Evolutionary conservation across 2,329 filamentous ascomycete genomes (phyloP), one percentile per base, ranked within the genome.

Genomic region (Colletotrichum lini): DNA sequence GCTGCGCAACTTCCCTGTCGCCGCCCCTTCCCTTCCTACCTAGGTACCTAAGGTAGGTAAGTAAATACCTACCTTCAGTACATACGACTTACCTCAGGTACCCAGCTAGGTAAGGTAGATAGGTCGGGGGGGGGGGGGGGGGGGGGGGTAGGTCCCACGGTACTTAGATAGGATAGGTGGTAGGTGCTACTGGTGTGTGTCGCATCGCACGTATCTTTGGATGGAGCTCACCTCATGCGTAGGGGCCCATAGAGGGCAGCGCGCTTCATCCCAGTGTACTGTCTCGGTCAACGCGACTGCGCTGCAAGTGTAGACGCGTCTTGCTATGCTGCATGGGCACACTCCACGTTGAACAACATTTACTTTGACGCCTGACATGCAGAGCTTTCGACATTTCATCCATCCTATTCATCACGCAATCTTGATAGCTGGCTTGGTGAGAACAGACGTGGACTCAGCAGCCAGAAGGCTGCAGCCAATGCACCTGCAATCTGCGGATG

Each of bases 281-380:
- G 53, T 56, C 53, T 56, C 54, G 26, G 38, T 30, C 15, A 57
- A 42, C 54, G 54, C 54, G 54, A 57, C 54, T n/a, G 54, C 54
- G 54, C n/a, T 57, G 54, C 13, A 23, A 42, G n/a, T 23, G 21
- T 21, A 23, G 38, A 57, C 54, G 54, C 54, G 54, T 57, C 38
- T 16, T 16, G 35, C 21, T 16, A 42, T 12, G 53, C 54, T 40
- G 16, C 21, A 23, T 23, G 18, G 35, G 35, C 35, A 16, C n/a
- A 40, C 1, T 21, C 52, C 16, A n/a, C 7, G 16, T 54, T 35
- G 16, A 18, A 10, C 21, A 50, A 23, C 21, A 26, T 30, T 7
- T 16, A 15, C 13, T n/a, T 35, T 35, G 10, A 12, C 12, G 30
- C 35, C 30, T 40, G 18, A 15, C n/a, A 38, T 40, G 15, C 30